A percentile compares a stretch with the other conserved stretches of the same genome.
phyloP scores from a whole-genome alignment of 2,329 filamentous ascomycete genomes.

The Aspergillus sp. region DNA sequence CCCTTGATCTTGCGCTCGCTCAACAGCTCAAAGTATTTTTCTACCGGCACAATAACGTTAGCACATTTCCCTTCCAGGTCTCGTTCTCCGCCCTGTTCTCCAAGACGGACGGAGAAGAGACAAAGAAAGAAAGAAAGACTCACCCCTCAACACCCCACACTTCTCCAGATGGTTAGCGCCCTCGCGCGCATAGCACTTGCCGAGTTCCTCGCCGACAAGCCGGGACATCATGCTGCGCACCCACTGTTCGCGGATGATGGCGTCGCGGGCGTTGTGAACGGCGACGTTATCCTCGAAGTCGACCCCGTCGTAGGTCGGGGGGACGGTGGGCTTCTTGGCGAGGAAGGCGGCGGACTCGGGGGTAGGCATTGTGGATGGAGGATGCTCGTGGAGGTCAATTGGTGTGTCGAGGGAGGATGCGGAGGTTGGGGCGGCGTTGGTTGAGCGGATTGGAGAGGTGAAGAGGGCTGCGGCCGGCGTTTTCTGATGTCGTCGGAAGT shows the following conservation, averaged over 20 bases:
- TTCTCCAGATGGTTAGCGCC: conserved; percentile 69
- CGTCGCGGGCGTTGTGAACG: conserved; percentile 63
- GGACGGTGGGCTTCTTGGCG: conserved; percentile 63
- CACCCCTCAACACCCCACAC: conserved; percentile 65
- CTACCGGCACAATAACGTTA: conserved; percentile 37
- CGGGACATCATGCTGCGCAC: conserved; percentile 68
- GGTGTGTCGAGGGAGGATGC: not conserved
- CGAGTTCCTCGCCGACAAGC: conserved; percentile 64
- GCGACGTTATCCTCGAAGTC: conserved; percentile 65
- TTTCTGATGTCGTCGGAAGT: conserved; percentile 4
- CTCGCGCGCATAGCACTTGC: conserved; percentile 65
- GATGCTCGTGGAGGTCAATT: not conserved
- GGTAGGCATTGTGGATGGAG: conserved; percentile 55
- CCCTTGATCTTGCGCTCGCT: conserved; percentile 63
- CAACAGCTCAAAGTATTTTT: conserved; percentile 64
- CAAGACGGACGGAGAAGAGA: not conserved
- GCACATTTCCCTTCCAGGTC: not conserved
- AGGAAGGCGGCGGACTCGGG: conserved; percentile 64
- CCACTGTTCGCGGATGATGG: conserved; percentile 67
- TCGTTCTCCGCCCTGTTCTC: not conserved
- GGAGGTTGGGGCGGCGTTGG: conserved; percentile 9
- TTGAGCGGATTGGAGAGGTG: conserved; percentile 15
- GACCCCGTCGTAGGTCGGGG: conserved; percentile 66
- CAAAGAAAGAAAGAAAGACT: conserved; percentile 27
- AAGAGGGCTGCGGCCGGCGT: not conserved